Evolutionary conservation across 805 yeast species (phyloP).

Genomic region (Clavispora fructus): DNA sequence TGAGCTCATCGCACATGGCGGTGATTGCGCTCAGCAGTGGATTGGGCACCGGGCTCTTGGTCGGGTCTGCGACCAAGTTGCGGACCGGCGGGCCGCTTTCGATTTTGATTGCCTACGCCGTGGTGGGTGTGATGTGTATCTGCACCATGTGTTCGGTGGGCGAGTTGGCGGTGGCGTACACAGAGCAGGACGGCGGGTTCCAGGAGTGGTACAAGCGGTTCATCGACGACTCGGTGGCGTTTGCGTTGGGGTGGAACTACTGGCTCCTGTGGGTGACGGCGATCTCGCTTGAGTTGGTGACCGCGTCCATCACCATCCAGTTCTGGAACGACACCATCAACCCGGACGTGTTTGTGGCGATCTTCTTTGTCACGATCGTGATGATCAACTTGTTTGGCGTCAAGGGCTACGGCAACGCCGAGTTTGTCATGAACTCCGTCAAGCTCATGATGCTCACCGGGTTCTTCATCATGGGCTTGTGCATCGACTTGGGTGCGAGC

Average conservation of each 20-base stretch:
- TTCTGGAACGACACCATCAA: slow-evolving; percentile 50
- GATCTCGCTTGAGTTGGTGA: slow-evolving; percentile 17
- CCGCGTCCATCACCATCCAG: slow-evolving; percentile 45
- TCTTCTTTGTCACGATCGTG: slow-evolving; percentile 44
- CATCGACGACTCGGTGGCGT: slow-evolving; percentile 33
- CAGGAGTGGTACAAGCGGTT: slow-evolving; percentile 25
- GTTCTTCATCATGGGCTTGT: slow-evolving; percentile 37
- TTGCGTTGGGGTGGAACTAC: slow-evolving; percentile 37
- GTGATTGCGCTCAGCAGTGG: slow-evolving; percentile 34
- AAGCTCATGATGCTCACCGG: slow-evolving; percentile 36
- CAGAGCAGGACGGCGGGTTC: slow-evolving; percentile 40
- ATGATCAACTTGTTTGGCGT: slow-evolving; percentile 43
- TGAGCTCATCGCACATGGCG: slow-evolving; percentile 24
- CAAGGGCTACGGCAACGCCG: slow-evolving; percentile 44
- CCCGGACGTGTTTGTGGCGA: slow-evolving; percentile 53
- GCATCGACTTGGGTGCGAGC: slow-evolving; percentile 33
- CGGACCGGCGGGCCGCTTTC: slow-evolving; percentile 22
- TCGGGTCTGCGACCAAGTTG: slow-evolving; percentile 32
- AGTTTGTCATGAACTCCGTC: slow-evolving; percentile 33
- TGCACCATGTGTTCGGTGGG: slow-evolving; percentile 38
- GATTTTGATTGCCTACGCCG: slow-evolving; percentile 20
- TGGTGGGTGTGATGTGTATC: slow-evolving; percentile 24
- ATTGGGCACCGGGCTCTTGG: slow-evolving; percentile 39
- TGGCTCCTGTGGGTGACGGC: slow-evolving; percentile 25
- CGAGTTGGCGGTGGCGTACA: slow-evolving; percentile 55